Evolutionary conservation across 768 basidiomycete species (phyloP).

Genomic region (Fibroporia radiculosa): DNA sequence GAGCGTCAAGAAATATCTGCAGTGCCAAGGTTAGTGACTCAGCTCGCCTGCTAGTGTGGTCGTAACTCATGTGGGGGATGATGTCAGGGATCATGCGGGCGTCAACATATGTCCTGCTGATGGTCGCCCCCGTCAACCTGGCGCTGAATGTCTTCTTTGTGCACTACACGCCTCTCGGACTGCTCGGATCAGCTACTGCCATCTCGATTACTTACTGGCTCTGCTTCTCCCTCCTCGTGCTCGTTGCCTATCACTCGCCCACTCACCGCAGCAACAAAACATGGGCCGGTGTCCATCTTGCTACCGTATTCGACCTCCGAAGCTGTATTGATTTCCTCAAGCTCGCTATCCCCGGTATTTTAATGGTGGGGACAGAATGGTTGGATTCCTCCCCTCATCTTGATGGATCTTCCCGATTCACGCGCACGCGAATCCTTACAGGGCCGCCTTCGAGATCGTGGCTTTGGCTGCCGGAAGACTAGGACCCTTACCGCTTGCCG

Average conservation of each 20-base stretch:
- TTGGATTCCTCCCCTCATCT: constrained; percentile 21
- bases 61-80: neutral
- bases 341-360: constrained; percentile 67
- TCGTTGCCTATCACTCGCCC: constrained; percentile 42
- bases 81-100: constrained; percentile 64
- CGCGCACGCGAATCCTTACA: constrained; percentile 17
- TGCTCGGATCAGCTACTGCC: constrained; percentile 61
- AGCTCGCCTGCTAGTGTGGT: neutral
- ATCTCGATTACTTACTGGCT: constrained; percentile 66
- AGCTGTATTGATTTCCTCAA: constrained; percentile 53
- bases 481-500: constrained; percentile 59
- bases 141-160: constrained; percentile 52
- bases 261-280: constrained; percentile 48
- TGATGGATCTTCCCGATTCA: neutral
- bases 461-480: constrained; percentile 69
- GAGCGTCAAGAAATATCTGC: constrained; percentile 71
- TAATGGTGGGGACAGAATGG: constrained; percentile 82
- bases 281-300: constrained; percentile 52
- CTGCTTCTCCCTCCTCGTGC: constrained; percentile 47
- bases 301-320: constrained; percentile 34
- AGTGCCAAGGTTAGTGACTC: constrained; percentile 55
- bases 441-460: constrained; percentile 80
- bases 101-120: constrained; percentile 54
- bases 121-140: constrained; percentile 61
- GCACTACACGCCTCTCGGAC: constrained; percentile 52